Evolutionary conservation across 176 grass and related monocot species (phyloP), one percentile per base, ranked within the genome.

Genomic region (Phyllostachys edulis): DNA sequence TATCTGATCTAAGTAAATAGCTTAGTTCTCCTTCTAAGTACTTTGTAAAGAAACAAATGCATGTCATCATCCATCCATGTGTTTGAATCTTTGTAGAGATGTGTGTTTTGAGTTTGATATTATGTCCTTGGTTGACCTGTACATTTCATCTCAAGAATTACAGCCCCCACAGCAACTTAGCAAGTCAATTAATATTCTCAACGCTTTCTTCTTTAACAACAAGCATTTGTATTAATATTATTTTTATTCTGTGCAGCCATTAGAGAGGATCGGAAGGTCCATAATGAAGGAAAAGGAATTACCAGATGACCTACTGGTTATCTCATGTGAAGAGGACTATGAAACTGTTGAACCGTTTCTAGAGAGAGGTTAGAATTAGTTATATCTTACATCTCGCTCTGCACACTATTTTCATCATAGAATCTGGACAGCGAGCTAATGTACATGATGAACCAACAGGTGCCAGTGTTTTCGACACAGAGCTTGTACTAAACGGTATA

Each of bases 321-420:
- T 94, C 62, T 93, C 95, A 81, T 97, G 88, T 26, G 92, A 94
- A 86, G 89, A 97, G 83, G 95, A 97, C 65, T 97, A 90, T 14
- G 29, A 79, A 73, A 79, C 84, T 61, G 93, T 92, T 18, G 79
- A 46, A 18, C 79, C 85, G 3, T 75, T 97, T 16, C 87, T 97
- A 40, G 88, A 94, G 77, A 97, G 82, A 94, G 95, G 95, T 97
- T 55, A 65, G 69, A 21, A 8, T 52, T 41, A 67, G 6, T 76
- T 54, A 2, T 12, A 79, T 65, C 67, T 37, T 18, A 42, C 6
- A 77, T 47, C 57, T 61, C 45, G 49, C 17, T 52, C 15, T 40
- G n/a, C 13, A 73, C 49, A 12, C 2, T 69, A 32, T 54, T 86
- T 78, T 63, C 7, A 34, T 61, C 56, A 29, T 32, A 74, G n/a